phyloP scores from a whole-genome alignment of 805 yeast genomes.

The Ogataea henricii region DNA sequence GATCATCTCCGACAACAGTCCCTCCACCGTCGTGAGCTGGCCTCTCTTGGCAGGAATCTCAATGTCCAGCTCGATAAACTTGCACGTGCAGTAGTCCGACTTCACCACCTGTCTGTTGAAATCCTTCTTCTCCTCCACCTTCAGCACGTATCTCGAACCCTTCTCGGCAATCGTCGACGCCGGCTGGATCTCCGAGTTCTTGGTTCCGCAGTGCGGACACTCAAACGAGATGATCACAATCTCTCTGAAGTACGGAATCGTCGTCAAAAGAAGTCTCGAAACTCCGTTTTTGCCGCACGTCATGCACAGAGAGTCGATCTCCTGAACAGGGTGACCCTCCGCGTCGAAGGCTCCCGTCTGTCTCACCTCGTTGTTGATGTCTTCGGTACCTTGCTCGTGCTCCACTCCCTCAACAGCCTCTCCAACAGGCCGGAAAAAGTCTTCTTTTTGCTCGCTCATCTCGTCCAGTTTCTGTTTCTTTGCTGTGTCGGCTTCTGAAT shows the following conservation, averaged over 20 bases:
- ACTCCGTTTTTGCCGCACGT: slow-evolving; percentile 86
- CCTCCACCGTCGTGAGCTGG: slow-evolving; percentile 90
- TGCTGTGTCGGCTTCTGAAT: slow-evolving; percentile 13
- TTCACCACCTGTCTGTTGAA: slow-evolving; percentile 90
- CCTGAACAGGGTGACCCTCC: slow-evolving; percentile 93
- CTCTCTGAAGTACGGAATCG: slow-evolving; percentile 90
- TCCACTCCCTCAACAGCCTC: slow-evolving; percentile 53
- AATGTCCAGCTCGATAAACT: slow-evolving; percentile 80
- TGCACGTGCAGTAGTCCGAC: slow-evolving; percentile 80
- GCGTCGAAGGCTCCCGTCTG: slow-evolving; percentile 80
- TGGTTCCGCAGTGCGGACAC: slow-evolving; percentile 92
- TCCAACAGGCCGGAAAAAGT: slow-evolving; percentile 61
- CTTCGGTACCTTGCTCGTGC: slow-evolving; percentile 29
- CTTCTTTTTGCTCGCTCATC: slow-evolving; percentile 35
- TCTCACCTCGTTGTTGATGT: slow-evolving; percentile 46
- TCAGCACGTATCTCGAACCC: slow-evolving; percentile 73
- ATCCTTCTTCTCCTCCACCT: slow-evolving; percentile 68
- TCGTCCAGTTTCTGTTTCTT: slow-evolving; percentile 34
- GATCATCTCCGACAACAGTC: slow-evolving; percentile 79
- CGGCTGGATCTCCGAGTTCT: slow-evolving; percentile 93
- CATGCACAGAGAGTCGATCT: slow-evolving; percentile 94
- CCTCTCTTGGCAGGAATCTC: slow-evolving; percentile 97
- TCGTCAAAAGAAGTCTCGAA: slow-evolving; percentile 81
- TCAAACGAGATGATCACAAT: slow-evolving; percentile 91
- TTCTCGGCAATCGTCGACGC: slow-evolving; percentile 89